Conservation (phyloP, 75 land plant genomes). For the Picea sitchensis region DNA sequence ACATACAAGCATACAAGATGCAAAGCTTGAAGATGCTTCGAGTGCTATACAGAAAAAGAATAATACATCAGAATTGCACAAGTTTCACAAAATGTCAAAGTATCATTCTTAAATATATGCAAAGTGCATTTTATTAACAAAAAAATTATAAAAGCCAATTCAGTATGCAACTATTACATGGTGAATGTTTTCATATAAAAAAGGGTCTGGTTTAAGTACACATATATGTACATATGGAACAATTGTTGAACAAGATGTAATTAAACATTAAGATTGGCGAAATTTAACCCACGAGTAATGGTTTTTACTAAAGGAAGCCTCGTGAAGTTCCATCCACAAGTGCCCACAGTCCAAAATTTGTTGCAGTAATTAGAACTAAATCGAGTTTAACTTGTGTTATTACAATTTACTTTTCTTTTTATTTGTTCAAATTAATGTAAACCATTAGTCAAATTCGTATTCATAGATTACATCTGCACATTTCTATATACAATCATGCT, state of each 20-base stretch:
- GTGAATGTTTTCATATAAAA: background rate
- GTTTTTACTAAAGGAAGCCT: background rate
- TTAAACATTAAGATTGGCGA: background rate
- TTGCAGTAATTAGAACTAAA: background rate
- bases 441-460: background rate
- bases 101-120: background rate
- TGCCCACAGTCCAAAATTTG: no score
- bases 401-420: background rate
- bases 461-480: background rate
- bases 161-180: background rate
- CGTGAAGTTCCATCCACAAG: background rate
- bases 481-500: background rate
- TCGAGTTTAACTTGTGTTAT: background rate
- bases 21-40: no score
- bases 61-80: background rate
- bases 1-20: no score
- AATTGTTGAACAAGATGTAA: background rate
- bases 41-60: no score
- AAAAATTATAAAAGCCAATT: background rate
- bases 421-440: background rate
- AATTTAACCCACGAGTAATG: background rate
- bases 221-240: background rate
- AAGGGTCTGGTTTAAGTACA: background rate
- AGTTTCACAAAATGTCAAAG: background rate
- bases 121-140: no score